Evolutionary conservation across 805 yeast genomes (phyloP), one percentile per base, ranked within the genome.

Genomic region (Kazachstania bromeliacearum): DNA sequence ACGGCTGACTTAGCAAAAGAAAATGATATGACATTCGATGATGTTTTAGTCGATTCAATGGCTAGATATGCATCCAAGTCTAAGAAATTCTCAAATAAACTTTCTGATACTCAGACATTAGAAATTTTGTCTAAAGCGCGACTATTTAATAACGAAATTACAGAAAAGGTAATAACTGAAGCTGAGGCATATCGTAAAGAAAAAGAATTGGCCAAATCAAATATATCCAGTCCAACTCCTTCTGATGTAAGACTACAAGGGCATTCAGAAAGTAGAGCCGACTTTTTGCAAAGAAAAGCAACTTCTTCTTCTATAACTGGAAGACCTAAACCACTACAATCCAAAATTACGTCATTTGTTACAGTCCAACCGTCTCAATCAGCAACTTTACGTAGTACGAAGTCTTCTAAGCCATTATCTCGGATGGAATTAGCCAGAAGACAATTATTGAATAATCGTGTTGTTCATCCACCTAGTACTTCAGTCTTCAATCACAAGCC

Each of bases 41-140:
- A 65, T 3, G 64, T 64, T 1, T 64, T 83, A 32, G 66, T 79
- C 9, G 68, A 68, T 16, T 56, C 71, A 30, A 68, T 83, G 49
- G 77, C 80, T 0, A 73, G 70, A 38, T 75, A 77, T 48, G 87
- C 81, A 26, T 65, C 76, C 2, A 75, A 71, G 41, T 79, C 85
- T 0, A 77, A 74, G 45, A 74, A 68, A 44, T 79, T 69, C 53
- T 79, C 79, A 40, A 85, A 79, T 51, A 83, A 77, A 51, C 62
- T 89, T 30, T 69, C 77, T 1, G 76, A 70, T 19, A 73, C 73
- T 29, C 95, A 87, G 51, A 63, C 81, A 4, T 62, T 67, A 16
- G 79, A 76, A 33, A 71, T 88, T 24, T 53, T 85, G 25, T 60
- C 72, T 0, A 71, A 74, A 43, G 85, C 85, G 0, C 66, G 75